Base-by-base conservation (phyloP, 106 monocot genomes). In the Gastrodia elata region DNA sequence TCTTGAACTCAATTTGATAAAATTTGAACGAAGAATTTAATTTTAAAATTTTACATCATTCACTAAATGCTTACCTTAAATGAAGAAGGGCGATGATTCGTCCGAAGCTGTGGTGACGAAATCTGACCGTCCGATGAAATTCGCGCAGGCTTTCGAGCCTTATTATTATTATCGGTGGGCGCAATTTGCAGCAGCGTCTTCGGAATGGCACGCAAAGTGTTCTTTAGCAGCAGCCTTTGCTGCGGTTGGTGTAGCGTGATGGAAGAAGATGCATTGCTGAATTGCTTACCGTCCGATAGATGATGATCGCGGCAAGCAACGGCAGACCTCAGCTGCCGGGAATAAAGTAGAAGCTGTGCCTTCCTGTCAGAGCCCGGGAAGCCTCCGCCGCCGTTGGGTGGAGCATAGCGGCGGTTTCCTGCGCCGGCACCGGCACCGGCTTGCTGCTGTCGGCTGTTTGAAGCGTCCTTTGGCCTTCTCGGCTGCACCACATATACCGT, bases 331-430 rank as follows among this genome's bases (percentile, higher is more conserved):
- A 69, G 20, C 69, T 69, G 39, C 39, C 38, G 38, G 6, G 69
- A 35, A 20, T 69, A 69, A 1, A 40, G 7, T 20, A 69, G 69
- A 40, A 69, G 69, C 69, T 69, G 69, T 0, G 69, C 69, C 26
- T 69, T 40, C 69, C 69, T 22, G 69, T 68, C 68, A 11, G 10
- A 39, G 38, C 69, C 39, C 8, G n/a, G n/a, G n/a, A n/a, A n/a
- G n/a, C 40, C 39, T 6, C 20, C 18, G 24, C 15, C 14, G 68
- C 8, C 9, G 69, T 25, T 0, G 20, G 6, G 30, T n/a, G n/a
- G n/a, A n/a, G n/a, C n/a, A n/a, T n/a, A n/a, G 68, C 6, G 16
- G 38, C 20, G 68, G 24, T 41, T 27, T 20, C 2, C 26, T 0
- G 8, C 14, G 67, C 3, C 36, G 67, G 0, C 8, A 15, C 67